A percentile compares a stretch with the other conserved stretches of the same genome.
These are phyloP conservation scores for Zostera marina DNA, from an alignment of 116 monocot species.

Conservation along the genomic window DNA sequence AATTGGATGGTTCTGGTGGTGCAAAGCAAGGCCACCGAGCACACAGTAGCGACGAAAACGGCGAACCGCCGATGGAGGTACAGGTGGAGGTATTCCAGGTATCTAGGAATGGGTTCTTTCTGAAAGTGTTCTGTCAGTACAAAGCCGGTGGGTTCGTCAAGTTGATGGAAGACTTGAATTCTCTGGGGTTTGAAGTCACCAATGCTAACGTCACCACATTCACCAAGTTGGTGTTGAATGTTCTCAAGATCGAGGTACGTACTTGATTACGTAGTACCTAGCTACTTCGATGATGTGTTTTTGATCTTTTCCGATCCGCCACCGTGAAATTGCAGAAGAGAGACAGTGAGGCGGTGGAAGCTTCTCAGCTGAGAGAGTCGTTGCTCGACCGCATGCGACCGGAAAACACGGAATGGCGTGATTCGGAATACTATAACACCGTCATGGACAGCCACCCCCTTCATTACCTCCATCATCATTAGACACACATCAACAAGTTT, in stretches of 20 bases:
- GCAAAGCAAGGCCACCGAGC: constrained; percentile 1
- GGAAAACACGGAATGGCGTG: background rate
- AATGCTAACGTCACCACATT: constrained; percentile 67
- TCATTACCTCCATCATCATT: constrained; percentile 4
- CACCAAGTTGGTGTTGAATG: constrained; percentile 47
- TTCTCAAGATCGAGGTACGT: constrained; percentile 74
- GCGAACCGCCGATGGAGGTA: constrained; percentile 39
- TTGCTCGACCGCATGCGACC: constrained; percentile 30
- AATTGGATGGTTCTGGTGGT: constrained; percentile 2
- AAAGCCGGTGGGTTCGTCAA: constrained; percentile 53
- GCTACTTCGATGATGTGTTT: too few species aligned
- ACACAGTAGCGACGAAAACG: constrained; percentile 18
- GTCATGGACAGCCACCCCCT: constrained; percentile 1
- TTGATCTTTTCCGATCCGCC: too few species aligned
- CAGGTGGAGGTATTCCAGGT: constrained; percentile 79
- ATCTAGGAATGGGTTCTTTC: constrained; percentile 56
- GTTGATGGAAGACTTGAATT: constrained; percentile 73
- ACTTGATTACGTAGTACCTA: background rate
- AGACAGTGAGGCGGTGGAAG: constrained; percentile 56
- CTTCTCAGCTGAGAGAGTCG: constrained; percentile 64
- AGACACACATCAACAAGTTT: too few species aligned
- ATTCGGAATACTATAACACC: background rate
- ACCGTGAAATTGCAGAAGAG: constrained; percentile 26
- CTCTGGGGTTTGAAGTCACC: constrained; percentile 69
- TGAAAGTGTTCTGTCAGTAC: constrained; percentile 80